Conservation (phyloP, 129 eudicot species). For the Silybum marianum region DNA sequence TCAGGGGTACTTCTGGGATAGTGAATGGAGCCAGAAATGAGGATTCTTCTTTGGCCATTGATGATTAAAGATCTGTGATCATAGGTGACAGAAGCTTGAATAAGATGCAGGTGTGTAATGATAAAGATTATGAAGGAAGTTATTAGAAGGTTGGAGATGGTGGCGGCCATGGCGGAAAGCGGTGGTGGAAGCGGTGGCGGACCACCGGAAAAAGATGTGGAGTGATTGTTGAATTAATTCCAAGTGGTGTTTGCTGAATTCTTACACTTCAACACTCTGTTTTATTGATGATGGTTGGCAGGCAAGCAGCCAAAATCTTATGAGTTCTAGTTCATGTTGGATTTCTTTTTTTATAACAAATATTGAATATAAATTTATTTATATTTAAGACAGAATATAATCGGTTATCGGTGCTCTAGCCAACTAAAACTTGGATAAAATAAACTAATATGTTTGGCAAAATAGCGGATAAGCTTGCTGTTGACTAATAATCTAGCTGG, state of each 20-base stretch:
- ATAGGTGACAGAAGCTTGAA: constrained; percentile 59
- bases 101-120: constrained; percentile 31
- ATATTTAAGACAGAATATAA: too few species aligned
- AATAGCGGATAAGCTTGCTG: too few species aligned
- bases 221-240: constrained; percentile 18
- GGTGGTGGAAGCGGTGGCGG: constrained; percentile 19
- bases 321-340: background rate
- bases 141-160: constrained; percentile 35
- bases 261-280: constrained; percentile 28
- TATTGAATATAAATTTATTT: too few species aligned
- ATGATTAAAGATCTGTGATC: constrained; percentile 71
- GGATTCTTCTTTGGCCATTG: constrained; percentile 80
- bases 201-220: too few species aligned
- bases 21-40: constrained; percentile 91
- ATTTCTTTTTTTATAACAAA: background rate
- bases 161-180: background rate
- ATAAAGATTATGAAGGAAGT: constrained; percentile 22
- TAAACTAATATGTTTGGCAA: too few species aligned
- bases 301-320: constrained; percentile 22
- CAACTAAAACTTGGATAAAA: too few species aligned
- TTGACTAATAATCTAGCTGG: too few species aligned
- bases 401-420: too few species aligned
- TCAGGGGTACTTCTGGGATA: constrained; percentile 97
- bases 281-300: constrained; percentile 20
- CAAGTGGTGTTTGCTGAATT: constrained; percentile 23